phyloP scores from a whole-genome alignment of 352 stramenopile species.

The Pythium rishiriense region DNA sequence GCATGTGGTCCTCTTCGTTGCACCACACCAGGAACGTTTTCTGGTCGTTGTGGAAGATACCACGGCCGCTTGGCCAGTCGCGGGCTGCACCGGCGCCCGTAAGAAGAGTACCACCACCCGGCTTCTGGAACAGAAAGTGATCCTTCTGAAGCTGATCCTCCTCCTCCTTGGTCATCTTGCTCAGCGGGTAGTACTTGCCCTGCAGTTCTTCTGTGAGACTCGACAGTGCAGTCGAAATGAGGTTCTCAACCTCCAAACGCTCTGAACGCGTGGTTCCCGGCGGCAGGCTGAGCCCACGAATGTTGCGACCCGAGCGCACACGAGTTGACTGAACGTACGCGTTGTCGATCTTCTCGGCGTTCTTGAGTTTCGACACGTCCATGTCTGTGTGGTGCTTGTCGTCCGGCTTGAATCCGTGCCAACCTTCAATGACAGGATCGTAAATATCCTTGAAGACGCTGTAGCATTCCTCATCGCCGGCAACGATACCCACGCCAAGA shows the following conservation, averaged over 20 bases:
- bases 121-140: slow-evolving; percentile 94
- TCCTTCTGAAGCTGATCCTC: slow-evolving; percentile 91
- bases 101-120: slow-evolving; percentile 82
- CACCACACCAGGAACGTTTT: slow-evolving; percentile 91
- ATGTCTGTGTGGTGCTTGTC: slow-evolving; percentile 84
- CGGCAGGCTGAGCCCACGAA: slow-evolving; percentile 88
- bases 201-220: slow-evolving; percentile 72
- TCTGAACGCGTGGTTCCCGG: slow-evolving; percentile 85
- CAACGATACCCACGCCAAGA: slow-evolving; percentile 80
- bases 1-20: slow-evolving; percentile 92
- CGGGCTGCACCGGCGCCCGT: slow-evolving; percentile 84
- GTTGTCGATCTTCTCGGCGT: slow-evolving; percentile 67
- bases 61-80: slow-evolving; percentile 92
- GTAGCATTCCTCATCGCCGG: slow-evolving; percentile 86
- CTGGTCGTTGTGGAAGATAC: slow-evolving; percentile 93
- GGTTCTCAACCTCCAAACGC: slow-evolving; percentile 78
- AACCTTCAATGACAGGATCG: slow-evolving; percentile 85
- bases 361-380: slow-evolving; percentile 71
- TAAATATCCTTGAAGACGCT: slow-evolving; percentile 80
- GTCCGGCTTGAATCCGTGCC: slow-evolving; percentile 81
- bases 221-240: slow-evolving; percentile 78
- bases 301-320: slow-evolving; percentile 89
- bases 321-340: slow-evolving; percentile 92
- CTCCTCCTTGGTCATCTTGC: slow-evolving; percentile 89
- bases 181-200: slow-evolving; percentile 89